These are phyloP conservation scores for Fusarium sororula DNA, from an alignment of 2,329 filamentous ascomycete genomes.

Conservation along the genomic window DNA sequence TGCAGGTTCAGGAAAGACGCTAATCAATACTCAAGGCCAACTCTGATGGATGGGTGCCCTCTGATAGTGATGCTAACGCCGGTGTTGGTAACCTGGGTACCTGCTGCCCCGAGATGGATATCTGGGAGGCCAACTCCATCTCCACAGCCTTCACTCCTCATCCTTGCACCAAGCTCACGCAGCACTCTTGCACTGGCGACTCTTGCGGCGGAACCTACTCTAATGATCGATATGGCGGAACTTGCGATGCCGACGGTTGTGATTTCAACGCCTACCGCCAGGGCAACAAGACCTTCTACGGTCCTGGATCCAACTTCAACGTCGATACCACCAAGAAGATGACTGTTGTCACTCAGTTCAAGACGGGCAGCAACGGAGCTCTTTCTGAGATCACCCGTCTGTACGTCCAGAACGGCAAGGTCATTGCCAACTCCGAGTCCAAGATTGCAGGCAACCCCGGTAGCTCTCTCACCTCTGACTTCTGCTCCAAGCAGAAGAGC, in stretches of 20 bases:
- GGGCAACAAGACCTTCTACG: constrained; percentile 72
- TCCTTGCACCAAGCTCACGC: constrained; percentile 63
- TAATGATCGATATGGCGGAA: constrained; percentile 64
- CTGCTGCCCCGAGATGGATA: constrained; percentile 72
- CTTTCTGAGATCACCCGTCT: constrained; percentile 70
- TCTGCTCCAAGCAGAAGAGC: constrained; percentile 67
- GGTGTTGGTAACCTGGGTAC: constrained; percentile 62
- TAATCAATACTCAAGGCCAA: constrained; percentile 55
- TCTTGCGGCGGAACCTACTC: constrained; percentile 64
- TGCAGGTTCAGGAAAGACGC: constrained; percentile 25
- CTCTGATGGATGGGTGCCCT: constrained; percentile 61
- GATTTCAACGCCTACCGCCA: constrained; percentile 76
- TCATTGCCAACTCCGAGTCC: constrained; percentile 63
- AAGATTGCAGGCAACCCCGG: constrained; percentile 51
- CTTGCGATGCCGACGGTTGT: constrained; percentile 75
- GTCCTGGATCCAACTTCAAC: constrained; percentile 59
- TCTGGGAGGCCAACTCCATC: constrained; percentile 73
- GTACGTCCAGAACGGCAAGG: constrained; percentile 70
- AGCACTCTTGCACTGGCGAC: constrained; percentile 60
- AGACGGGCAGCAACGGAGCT: constrained; percentile 56
- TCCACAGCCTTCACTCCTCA: constrained; percentile 73
- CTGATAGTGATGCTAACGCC: constrained; percentile 62
- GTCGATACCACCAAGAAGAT: constrained; percentile 68
- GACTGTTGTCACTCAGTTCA: constrained; percentile 75
- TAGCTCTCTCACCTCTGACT: constrained; percentile 64